Percentiles rank a stretch among this genome's conserved stretches.
These are phyloP conservation scores for Calonectria ilicicola DNA, from an alignment of 2,329 filamentous ascomycete species.

Conservation along the genomic window DNA sequence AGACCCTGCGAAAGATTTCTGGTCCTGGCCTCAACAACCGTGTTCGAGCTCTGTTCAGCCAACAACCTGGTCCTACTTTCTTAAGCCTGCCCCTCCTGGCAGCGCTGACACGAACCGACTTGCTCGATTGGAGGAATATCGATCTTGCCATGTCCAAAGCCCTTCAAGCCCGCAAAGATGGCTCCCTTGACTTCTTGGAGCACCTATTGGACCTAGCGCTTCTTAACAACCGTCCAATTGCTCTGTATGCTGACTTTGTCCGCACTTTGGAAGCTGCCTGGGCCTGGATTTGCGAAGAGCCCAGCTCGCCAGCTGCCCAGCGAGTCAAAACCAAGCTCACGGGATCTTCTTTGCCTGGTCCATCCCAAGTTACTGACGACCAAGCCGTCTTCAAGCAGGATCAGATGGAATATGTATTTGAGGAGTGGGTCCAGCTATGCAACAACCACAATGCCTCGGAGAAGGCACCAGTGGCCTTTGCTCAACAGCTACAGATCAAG, in stretches of 20 bases:
- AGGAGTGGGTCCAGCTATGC: slow-evolving; percentile 90
- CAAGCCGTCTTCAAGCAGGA: slow-evolving; percentile 71
- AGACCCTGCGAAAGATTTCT: slow-evolving; percentile 70
- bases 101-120: slow-evolving; percentile 69
- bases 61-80: slow-evolving; percentile 67
- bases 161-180: slow-evolving; percentile 76
- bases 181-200: slow-evolving; percentile 83
- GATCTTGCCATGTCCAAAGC: slow-evolving; percentile 80
- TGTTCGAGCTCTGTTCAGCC: slow-evolving; percentile 67
- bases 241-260: slow-evolving; percentile 87
- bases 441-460: slow-evolving; percentile 82
- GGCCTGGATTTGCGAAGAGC: slow-evolving; percentile 82
- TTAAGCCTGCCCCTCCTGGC: slow-evolving; percentile 69
- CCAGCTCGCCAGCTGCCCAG: slow-evolving; percentile 72
- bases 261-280: slow-evolving; percentile 85
- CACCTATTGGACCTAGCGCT: slow-evolving; percentile 83
- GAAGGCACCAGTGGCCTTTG: slow-evolving; percentile 79
- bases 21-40: slow-evolving; percentile 66
- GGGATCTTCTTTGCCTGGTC: slow-evolving; percentile 54
- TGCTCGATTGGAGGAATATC: slow-evolving; percentile 73
- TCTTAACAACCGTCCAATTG: slow-evolving; percentile 81
- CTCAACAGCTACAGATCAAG: slow-evolving; percentile 83
- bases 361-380: slow-evolving; percentile 63
- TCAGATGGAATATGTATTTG: slow-evolving; percentile 94
- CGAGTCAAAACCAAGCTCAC: slow-evolving; percentile 76